phyloP scores from a whole-genome alignment of 2,329 filamentous ascomycete species.

The Didymella arachidicola region DNA sequence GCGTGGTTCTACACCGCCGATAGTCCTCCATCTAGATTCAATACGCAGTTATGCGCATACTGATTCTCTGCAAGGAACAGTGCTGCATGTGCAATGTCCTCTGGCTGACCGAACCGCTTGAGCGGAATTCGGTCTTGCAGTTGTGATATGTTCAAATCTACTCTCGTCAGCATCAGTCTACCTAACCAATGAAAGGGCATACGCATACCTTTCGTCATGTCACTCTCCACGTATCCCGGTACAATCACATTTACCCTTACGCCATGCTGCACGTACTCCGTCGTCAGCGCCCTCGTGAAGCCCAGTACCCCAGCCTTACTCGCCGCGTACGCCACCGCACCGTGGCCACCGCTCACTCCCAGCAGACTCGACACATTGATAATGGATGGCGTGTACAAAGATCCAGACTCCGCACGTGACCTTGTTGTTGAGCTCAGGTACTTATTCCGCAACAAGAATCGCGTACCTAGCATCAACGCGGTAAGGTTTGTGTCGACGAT shows the following conservation, averaged over 20 bases:
- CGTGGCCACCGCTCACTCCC: conserved; percentile 71
- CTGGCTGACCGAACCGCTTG: conserved; percentile 69
- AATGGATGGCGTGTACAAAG: conserved; percentile 63
- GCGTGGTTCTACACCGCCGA: conserved; percentile 61
- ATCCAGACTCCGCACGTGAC: conserved; percentile 23
- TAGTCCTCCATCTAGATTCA: conserved; percentile 86
- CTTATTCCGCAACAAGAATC: conserved; percentile 54
- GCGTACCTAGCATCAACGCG: conserved; percentile 70
- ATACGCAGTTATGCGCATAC: conserved; percentile 86
- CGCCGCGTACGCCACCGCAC: conserved; percentile 77
- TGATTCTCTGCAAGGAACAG: conserved; percentile 78
- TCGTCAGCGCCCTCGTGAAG: conserved; percentile 72
- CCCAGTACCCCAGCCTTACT: conserved; percentile 81
- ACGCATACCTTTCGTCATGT: conserved; percentile 74
- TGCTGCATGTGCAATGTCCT: conserved; percentile 83
- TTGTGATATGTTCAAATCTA: conserved; percentile 49
- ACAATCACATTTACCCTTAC: conserved; percentile 82
- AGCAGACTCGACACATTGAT: conserved; percentile 84
- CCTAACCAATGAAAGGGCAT: not conserved
- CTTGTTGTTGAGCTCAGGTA: conserved; percentile 14
- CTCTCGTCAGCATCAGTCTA: not conserved
- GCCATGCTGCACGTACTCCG: conserved; percentile 66
- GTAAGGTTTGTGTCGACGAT: conserved; percentile 75
- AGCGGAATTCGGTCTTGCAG: conserved; percentile 66
- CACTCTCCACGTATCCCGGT: conserved; percentile 82